Base-by-base conservation (phyloP, 139 green algal species). In the Bryopsis sp. region DNA sequence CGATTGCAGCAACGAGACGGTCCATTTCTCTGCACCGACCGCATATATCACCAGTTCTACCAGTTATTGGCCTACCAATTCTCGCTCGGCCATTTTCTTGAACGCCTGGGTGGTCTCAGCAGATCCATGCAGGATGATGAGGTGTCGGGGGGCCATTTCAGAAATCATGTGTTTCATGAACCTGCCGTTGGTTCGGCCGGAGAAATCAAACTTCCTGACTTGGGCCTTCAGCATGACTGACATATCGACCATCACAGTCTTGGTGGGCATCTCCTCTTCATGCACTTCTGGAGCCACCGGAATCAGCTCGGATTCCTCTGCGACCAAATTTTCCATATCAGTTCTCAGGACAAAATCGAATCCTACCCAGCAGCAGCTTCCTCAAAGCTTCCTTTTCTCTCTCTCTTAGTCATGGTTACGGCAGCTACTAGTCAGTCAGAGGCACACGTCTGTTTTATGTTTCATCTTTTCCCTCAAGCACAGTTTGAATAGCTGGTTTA, bases 141-240 rank as follows among this genome's bases (percentile, higher is more conserved):
- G 19, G 15, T 28, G 31, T 26, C 50, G 8, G 50, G 50, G 50
- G 31, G 31, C 15, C 15, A 61, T 61, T 22, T 61, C 31, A 32
- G 50, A 33, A 28, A 61, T 28, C 8, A 61, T 36, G 19, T 61
- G 50, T 61, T 28, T 22, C 50, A 61, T 61, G 24, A 61, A 61
- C 31, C 33, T 22, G 6, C 50, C 24, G 33, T 61, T 61, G 24
- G 50, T 61, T 6, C 5, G 15, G 6, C 8, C 50, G 11, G 50
- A 61, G 15, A 61, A 32, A 32, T 61, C 50, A 32, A 61, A 61
- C 6, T 8, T 28, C 24, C 11, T 8, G 19, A 61, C 50, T 11
- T 15, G 19, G 15, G 8, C 50, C 19, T 61, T 28, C 15, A 32
- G 8, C 15, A 36, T 22, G 50, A 61, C 6, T 11, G 8, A 33